These are phyloP conservation scores for Groenewaldozyma auringiensis DNA, from an alignment of 1,139 yeast genomes.

Conservation along the genomic window DNA sequence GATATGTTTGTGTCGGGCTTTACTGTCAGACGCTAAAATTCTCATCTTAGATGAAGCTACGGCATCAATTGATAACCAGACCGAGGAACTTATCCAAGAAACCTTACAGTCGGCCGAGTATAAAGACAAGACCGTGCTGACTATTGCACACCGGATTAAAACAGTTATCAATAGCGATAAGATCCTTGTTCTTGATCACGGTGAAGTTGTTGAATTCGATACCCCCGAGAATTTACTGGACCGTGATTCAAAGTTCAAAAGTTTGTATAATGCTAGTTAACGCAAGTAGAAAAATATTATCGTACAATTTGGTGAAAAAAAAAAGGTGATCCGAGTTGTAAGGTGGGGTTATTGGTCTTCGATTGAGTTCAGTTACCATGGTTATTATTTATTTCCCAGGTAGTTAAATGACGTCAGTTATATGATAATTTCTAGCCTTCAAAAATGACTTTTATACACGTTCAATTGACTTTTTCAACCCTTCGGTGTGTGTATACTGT, in stretches of 20 bases:
- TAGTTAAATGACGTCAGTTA: too few species aligned
- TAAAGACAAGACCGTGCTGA: constrained; percentile 57
- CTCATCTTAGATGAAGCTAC: constrained; percentile 77
- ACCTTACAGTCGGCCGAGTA: constrained; percentile 55
- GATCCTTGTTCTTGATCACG: constrained; percentile 35
- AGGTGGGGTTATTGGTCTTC: too few species aligned
- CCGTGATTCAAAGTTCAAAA: constrained; percentile 20
- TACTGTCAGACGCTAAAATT: constrained; percentile 52
- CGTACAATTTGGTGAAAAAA: too few species aligned
- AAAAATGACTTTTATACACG: too few species aligned
- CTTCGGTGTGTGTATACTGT: too few species aligned
- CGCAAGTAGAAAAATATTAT: too few species aligned
- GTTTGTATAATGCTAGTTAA: not conserved
- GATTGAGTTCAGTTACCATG: too few species aligned
- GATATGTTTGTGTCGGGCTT: constrained; percentile 65
- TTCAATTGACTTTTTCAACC: too few species aligned
- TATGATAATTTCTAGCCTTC: too few species aligned
- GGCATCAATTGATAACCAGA: constrained; percentile 74
- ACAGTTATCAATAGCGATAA: constrained; percentile 74
- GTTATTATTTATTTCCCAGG: too few species aligned
- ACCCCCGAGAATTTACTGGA: constrained; percentile 25
- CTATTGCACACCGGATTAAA: constrained; percentile 76
- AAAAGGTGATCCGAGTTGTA: too few species aligned
- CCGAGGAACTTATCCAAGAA: constrained; percentile 65
- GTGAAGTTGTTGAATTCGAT: constrained; percentile 11